Evolutionary conservation across 2,329 filamentous ascomycete genomes (phyloP), one percentile per base, ranked within the genome.

Genomic region (Dactylellina haptotyla): DNA sequence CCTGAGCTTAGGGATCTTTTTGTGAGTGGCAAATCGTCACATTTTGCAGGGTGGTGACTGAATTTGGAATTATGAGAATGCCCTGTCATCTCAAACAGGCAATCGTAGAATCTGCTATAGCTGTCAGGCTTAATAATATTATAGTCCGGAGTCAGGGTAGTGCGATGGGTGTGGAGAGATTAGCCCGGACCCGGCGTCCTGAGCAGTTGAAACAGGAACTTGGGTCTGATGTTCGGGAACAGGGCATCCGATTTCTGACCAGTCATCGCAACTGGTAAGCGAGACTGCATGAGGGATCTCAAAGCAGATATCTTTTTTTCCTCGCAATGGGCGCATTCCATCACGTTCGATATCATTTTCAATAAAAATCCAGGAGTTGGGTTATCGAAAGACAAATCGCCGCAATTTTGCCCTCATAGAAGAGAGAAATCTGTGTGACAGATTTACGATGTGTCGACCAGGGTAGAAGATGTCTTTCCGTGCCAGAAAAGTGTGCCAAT

Each of bases 101-200:
- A 62, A 66, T 73, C 69, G 69, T 48, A 43, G 48, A 66, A 66
- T 73, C 46, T 66, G 69, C 54, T 73, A 73, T 66, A 73, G 69
- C 69, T 66, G 61, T 73, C 69, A 73, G 58, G 48, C 69, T 66
- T 48, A 65, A 73, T 65, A 58, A 53, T 66, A 64, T 59, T 53
- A 65, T 65, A 61, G 59, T 45, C 53, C 16, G 50, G 30, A 54
- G 28, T 20, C 18, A n/a, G 59, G 43, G 45, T 51, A 37, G 43
- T 59, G 59, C 45, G 43, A 64, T 54, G 53, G 46, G 59, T 72
- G 65, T 71, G 67, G 67, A 58, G 67, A 63, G 59, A 59, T 54
- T 65, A 59, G 45, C 67, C 67, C 58, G 59, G 53, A 28, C 59
- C 45, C 59, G 53, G 53, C 67, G 54, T 28, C 50, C 64, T 53